phyloP scores from a whole-genome alignment of 176 grass and related monocot genomes.

The Ensete ventricosum region DNA sequence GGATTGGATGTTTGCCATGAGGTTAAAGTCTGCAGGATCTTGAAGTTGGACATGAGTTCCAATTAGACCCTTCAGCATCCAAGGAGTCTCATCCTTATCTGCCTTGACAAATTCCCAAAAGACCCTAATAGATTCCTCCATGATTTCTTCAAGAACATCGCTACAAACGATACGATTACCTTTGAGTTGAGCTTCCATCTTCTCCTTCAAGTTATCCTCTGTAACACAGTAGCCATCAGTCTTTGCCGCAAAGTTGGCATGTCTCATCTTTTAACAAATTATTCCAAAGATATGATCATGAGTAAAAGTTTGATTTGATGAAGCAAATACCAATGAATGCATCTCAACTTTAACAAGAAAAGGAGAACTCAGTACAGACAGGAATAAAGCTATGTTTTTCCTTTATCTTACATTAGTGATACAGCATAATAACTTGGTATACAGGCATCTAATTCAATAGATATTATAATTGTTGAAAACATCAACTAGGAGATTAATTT shows the following conservation, averaged over 20 bases:
- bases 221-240: slow-evolving; percentile 11
- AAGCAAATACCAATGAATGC: background rate
- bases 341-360: background rate
- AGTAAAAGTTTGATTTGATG: background rate
- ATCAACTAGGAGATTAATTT: background rate
- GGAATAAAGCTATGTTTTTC: too few relatives aligned
- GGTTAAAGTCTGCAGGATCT: slow-evolving; percentile 50
- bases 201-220: slow-evolving; percentile 84
- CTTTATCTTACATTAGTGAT: too few relatives aligned
- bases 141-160: slow-evolving; percentile 64
- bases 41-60: slow-evolving; percentile 54
- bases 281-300: background rate
- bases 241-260: too few relatives aligned
- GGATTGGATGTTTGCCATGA: slow-evolving; percentile 55
- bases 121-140: slow-evolving; percentile 69
- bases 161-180: slow-evolving; percentile 53
- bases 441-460: background rate
- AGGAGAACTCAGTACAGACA: too few relatives aligned
- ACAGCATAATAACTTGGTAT: too few relatives aligned
- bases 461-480: background rate
- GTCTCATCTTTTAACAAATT: too few relatives aligned
- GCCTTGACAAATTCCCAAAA: slow-evolving; percentile 94
- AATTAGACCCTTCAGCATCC: slow-evolving; percentile 53
- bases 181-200: slow-evolving; percentile 68
- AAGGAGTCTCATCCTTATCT: slow-evolving; percentile 49